Conservation (phyloP, 345 rosid species). For the Salix viminalis region DNA sequence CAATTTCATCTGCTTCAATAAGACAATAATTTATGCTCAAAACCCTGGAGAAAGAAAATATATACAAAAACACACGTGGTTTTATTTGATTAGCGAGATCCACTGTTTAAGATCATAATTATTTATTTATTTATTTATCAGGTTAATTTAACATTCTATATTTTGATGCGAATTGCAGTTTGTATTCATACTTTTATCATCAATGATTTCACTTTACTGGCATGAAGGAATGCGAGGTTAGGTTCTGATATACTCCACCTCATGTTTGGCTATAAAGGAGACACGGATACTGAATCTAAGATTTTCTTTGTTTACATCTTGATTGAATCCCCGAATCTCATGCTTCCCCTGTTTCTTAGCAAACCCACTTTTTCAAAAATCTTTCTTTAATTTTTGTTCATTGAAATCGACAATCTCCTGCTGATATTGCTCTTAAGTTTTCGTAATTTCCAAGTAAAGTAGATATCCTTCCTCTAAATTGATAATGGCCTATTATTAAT, state of each 20-base stretch:
- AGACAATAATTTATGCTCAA: no score
- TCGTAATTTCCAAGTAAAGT: constrained; percentile 8
- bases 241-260: neutral
- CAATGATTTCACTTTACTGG: neutral
- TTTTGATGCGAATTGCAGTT: no score
- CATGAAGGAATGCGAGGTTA: neutral
- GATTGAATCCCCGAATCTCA: neutral
- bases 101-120: no score
- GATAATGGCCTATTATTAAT: neutral
- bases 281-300: constrained; percentile 1
- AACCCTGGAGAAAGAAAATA: no score
- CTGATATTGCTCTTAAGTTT: neutral
- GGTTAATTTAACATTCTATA: no score
- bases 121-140: no score
- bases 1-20: no score
- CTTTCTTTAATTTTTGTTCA: neutral
- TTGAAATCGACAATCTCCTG: neutral
- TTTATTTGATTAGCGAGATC: no score
- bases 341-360: neutral
- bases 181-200: neutral
- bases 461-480: neutral
- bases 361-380: neutral
- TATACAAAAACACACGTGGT: no score
- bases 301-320: neutral
- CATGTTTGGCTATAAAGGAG: neutral